Evolutionary conservation across 2,329 filamentous ascomycete species (phyloP).

Genomic region (Fusarium siculi): DNA sequence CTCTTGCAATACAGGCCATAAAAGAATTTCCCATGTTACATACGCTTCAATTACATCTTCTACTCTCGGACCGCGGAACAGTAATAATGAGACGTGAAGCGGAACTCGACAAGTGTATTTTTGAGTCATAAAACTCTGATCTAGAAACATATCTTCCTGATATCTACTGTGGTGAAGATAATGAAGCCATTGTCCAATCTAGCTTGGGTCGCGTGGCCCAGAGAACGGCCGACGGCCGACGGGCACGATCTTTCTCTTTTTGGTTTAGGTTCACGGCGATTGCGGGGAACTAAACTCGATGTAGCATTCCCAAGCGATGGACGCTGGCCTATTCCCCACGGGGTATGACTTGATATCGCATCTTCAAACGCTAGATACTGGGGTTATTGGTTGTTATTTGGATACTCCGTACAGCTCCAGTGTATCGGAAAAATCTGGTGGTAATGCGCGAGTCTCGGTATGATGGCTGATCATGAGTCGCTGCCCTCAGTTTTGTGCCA

Average conservation of each 20-base stretch:
- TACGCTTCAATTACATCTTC: accelerated
- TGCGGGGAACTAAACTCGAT: neutral
- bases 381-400: accelerated
- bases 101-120: accelerated
- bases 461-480: accelerated
- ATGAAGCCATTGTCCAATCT: neutral
- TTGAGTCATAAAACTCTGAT: accelerated
- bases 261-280: accelerated
- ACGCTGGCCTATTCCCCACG: neutral
- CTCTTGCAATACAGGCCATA: neutral
- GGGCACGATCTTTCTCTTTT: neutral
- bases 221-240: neutral
- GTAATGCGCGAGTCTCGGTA: accelerated
- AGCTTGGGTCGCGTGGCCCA: too few relatives aligned
- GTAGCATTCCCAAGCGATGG: neutral
- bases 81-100: accelerated
- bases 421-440: accelerated
- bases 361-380: too few relatives aligned
- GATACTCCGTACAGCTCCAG: accelerated
- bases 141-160: accelerated
- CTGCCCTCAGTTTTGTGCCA: accelerated
- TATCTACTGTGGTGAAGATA: neutral
- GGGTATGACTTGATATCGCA: neutral
- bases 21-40: too few relatives aligned
- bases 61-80: accelerated